phyloP scores from a whole-genome alignment of 495 filamentous ascomycete genomes.

The Tetracladium setigerum region DNA sequence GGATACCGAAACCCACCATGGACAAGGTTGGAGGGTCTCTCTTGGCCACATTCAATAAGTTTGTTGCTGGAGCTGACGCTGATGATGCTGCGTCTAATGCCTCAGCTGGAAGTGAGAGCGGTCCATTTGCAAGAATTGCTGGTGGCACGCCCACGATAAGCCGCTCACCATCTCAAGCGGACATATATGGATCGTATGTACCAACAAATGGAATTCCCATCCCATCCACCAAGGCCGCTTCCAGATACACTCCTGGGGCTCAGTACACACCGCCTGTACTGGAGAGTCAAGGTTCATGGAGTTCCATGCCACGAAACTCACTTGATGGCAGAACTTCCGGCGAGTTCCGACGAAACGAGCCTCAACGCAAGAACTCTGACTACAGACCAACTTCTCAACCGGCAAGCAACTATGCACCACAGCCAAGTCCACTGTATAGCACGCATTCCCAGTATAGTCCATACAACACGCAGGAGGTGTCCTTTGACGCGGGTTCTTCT shows the following conservation, averaged over 20 bases:
- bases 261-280: conserved; percentile 23
- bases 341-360: conserved; percentile 30
- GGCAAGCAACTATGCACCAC: conserved; percentile 8
- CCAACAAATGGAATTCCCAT: conserved; percentile 2
- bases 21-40: conserved; percentile 85
- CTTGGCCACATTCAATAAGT: conserved; percentile 87
- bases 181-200: conserved; percentile 60
- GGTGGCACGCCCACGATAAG: conserved; percentile 77
- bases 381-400: conserved; percentile 26
- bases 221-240: conserved; percentile 32
- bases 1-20: conserved; percentile 92
- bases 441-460: conserved; percentile 13
- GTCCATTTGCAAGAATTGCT: conserved; percentile 75
- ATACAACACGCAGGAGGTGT: conserved; percentile 4
- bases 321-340: conserved; percentile 33
- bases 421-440: conserved; percentile 8
- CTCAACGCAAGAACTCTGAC: conserved; percentile 35
- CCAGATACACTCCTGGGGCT: conserved; percentile 55
- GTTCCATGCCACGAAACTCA: conserved; percentile 38
- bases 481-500: conserved; percentile 1
- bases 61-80: conserved; percentile 85
- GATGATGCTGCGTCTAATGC: conserved; percentile 48
- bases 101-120: conserved; percentile 49
- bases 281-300: conserved; percentile 23
- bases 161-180: conserved; percentile 65